Evolutionary conservation across 1,284 basidiomycete genomes (phyloP), one percentile per base, ranked within the genome.

Genomic region (Lignosus rhinocerotis): DNA sequence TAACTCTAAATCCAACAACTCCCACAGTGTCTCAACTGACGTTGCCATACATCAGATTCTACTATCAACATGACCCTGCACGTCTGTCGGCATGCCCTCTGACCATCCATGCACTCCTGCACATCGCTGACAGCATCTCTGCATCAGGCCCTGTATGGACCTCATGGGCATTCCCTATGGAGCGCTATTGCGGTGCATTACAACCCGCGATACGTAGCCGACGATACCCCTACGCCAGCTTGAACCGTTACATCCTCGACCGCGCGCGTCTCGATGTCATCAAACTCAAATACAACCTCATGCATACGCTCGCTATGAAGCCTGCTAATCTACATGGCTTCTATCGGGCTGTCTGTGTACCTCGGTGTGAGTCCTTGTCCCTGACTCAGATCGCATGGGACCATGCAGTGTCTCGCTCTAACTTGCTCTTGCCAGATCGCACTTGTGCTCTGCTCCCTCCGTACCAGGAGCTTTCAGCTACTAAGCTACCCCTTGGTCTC

Each of bases 61-160:
- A 80, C 57, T 80, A 78, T 51, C 75, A 78, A 57, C 51, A 72
- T 52, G 32, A 69, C 6, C 60, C 70, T 0, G 36, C 49, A 0
- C 66, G 73, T 0, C 44, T 80, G 0, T 60, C 75, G 0, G 53
- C 69, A 0, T 80, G 78, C 58, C 70, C 75, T 0, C 31, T 79
- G 0, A 76, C 75, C 0, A 65, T 81, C 10, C 80, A 82, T 63
- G 72, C 68, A 0, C 59, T 76, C 0, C 67, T 79, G 0, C 76
- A 78, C 50, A 56, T 78, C 48, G 64, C 69, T 1, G 65, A 72
- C 38, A 66, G 70, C 48, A 73, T 78, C 17, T 48, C 56, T 0
- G 55, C 59, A 6, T 66, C 67, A 51, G 76, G 76, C 3, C 76
- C 76, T 1, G 63, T 71, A 0, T 78, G 76, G 76, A 57, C 67